phyloP scores from a whole-genome alignment of 129 eudicot genomes.

The Flaveria linearis region DNA sequence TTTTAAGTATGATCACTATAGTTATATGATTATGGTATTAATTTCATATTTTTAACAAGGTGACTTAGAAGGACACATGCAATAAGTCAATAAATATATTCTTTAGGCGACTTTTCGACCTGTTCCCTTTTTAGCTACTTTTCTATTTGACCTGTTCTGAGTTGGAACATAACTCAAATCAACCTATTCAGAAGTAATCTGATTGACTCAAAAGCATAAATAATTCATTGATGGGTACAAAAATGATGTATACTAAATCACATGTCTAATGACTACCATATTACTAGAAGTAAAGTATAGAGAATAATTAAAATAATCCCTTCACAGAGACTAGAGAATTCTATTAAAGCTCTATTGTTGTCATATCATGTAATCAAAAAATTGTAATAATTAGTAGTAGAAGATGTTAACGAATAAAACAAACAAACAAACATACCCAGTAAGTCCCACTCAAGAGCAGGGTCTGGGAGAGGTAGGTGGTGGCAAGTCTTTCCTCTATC shows the following conservation, averaged over 20 bases:
- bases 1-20: not conserved
- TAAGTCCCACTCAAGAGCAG: too few species aligned
- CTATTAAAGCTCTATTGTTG: not conserved
- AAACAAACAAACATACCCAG: too few species aligned
- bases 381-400: constrained; percentile 5
- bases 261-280: constrained; percentile 4
- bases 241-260: not conserved
- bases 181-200: not conserved
- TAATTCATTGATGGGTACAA: not conserved
- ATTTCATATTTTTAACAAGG: not conserved
- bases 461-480: too few species aligned
- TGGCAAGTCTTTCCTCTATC: too few species aligned
- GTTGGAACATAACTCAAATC: not conserved
- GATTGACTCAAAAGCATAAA: not conserved
- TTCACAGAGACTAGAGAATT: not conserved
- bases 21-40: not conserved
- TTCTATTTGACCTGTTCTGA: not conserved
- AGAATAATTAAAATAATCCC: not conserved
- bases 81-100: not conserved
- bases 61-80: not conserved
- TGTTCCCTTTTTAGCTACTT: not conserved
- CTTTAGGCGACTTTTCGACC: not conserved
- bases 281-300: not conserved
- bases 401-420: not conserved
- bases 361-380: not conserved